phyloP scores from a whole-genome alignment of 1,284 basidiomycete species.

The Calocybe gambosa region DNA sequence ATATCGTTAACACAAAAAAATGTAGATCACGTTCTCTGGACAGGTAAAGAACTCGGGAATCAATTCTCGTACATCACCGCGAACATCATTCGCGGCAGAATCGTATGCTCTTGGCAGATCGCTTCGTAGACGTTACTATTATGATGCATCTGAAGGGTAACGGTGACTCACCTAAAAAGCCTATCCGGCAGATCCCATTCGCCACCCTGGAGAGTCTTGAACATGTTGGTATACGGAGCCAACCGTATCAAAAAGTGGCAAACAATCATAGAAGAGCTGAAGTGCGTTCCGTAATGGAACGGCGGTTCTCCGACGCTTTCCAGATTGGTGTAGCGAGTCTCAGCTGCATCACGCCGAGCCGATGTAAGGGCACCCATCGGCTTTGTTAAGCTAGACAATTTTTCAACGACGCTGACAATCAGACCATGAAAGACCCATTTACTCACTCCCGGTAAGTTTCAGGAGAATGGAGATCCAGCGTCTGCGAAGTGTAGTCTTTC shows the following conservation, averaged over 20 bases:
- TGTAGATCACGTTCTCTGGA: constrained; percentile 45
- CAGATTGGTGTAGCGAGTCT: constrained; percentile 70
- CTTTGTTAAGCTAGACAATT: constrained; percentile 52
- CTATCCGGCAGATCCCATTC: constrained; percentile 96
- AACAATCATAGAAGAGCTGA: constrained; percentile 94
- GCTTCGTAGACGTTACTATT: constrained; percentile 28
- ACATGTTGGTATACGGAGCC: constrained; percentile 89
- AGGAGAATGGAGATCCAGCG: constrained; percentile 63
- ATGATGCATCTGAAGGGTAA: neutral
- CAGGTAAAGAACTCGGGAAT: constrained; percentile 90
- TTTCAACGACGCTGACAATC: neutral
- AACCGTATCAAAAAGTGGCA: constrained; percentile 92
- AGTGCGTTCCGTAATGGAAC: constrained; percentile 94
- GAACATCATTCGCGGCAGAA: constrained; percentile 81
- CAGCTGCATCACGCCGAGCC: constrained; percentile 67
- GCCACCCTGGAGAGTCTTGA: constrained; percentile 88
- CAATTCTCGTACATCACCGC: constrained; percentile 92
- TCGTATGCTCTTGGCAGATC: constrained; percentile 75
- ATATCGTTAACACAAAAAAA: neutral
- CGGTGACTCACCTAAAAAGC: constrained; percentile 62
- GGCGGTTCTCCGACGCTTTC: constrained; percentile 80
- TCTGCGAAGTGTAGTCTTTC: constrained; percentile 76
- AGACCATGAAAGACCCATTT: neutral
- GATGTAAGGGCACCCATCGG: constrained; percentile 91
- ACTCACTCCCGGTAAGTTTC: constrained; percentile 75